Evolutionary conservation across 139 green algal species (phyloP).

Genomic region (Coelastrella sp.): DNA sequence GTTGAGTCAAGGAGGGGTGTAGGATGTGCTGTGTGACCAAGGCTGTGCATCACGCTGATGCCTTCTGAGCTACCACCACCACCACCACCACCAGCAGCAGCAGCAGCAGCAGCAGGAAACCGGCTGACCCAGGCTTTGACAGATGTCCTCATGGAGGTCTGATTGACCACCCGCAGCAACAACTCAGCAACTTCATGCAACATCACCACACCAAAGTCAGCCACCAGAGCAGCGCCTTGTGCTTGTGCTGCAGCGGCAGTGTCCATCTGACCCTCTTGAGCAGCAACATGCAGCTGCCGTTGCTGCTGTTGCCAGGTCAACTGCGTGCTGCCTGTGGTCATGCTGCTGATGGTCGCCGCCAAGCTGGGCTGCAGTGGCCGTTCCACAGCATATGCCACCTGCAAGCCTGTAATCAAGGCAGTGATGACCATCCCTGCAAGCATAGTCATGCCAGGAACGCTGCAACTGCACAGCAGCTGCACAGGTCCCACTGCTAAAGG

Average conservation of each 20-base stretch:
- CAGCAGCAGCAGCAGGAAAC: background rate
- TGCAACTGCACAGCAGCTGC: constrained; percentile 16
- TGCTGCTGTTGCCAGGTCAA: constrained; percentile 4
- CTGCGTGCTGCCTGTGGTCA: background rate
- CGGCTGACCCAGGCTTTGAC: constrained; percentile 8
- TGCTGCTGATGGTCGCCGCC: background rate
- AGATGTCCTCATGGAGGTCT: background rate
- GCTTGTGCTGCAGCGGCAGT: background rate
- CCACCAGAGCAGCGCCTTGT: background rate
- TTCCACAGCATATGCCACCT: constrained; percentile 8
- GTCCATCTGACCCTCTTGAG: background rate
- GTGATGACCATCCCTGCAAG: background rate
- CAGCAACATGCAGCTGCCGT: background rate
- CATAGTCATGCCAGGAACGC: constrained; percentile 11
- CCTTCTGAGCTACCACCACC: too few relatives aligned
- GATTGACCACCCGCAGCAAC: constrained; percentile 3
- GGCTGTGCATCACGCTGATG: background rate
- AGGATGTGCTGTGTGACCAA: too few relatives aligned
- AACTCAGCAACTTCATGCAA: constrained; percentile 1
- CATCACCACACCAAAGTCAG: background rate
- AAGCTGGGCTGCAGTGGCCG: background rate
- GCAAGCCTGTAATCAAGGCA: constrained; percentile 6
- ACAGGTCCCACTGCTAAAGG: background rate
- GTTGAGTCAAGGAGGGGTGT: too few relatives aligned
- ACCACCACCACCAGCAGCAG: background rate